Conservation (phyloP, 2,329 filamentous ascomycete species). For the Talaromyces sp. region DNA sequence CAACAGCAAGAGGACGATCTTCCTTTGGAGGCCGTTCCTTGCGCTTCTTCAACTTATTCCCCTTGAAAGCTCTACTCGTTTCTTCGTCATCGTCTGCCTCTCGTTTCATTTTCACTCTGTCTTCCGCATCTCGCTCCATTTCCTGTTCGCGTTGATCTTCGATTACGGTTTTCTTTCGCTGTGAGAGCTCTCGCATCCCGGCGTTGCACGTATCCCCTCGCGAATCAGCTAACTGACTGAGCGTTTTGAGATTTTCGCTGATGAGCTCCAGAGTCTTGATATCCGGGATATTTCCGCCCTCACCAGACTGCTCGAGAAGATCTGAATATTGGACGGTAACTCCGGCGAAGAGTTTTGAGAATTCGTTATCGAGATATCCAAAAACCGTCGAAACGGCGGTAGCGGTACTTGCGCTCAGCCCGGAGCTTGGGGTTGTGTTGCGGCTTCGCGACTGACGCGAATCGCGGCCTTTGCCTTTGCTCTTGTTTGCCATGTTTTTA, state of each 20-base stretch:
- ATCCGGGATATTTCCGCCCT: slow-evolving; percentile 45
- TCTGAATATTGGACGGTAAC: slow-evolving; percentile 52
- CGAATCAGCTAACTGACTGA: slow-evolving; percentile 54
- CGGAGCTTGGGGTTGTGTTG: slow-evolving; percentile 59
- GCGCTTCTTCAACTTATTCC: slow-evolving; percentile 69
- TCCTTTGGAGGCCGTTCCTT: slow-evolving; percentile 65
- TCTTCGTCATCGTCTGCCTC: slow-evolving; percentile 44
- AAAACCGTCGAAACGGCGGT: slow-evolving; percentile 31
- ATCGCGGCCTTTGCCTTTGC: slow-evolving; percentile 52
- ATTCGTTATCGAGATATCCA: slow-evolving; percentile 52
- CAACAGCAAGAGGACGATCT: slow-evolving; percentile 55
- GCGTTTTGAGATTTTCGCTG: slow-evolving; percentile 50
- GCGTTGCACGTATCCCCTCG: slow-evolving; percentile 56
- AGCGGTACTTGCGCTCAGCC: slow-evolving; percentile 43
- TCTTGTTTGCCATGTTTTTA: slow-evolving; percentile 34
- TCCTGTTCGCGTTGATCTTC: slow-evolving; percentile 49
- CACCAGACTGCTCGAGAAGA: slow-evolving; percentile 52
- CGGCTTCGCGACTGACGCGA: slow-evolving; percentile 53
- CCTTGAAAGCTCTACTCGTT: slow-evolving; percentile 45
- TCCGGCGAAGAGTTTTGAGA: slow-evolving; percentile 45
- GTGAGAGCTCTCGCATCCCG: slow-evolving; percentile 55
- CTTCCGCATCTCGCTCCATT: slow-evolving; percentile 45
- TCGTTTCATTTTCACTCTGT: slow-evolving; percentile 44
- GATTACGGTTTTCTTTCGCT: slow-evolving; percentile 53
- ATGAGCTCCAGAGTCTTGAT: slow-evolving; percentile 46